phyloP scores from a whole-genome alignment of 495 filamentous ascomycete genomes.

The Filosporella fistucella region DNA sequence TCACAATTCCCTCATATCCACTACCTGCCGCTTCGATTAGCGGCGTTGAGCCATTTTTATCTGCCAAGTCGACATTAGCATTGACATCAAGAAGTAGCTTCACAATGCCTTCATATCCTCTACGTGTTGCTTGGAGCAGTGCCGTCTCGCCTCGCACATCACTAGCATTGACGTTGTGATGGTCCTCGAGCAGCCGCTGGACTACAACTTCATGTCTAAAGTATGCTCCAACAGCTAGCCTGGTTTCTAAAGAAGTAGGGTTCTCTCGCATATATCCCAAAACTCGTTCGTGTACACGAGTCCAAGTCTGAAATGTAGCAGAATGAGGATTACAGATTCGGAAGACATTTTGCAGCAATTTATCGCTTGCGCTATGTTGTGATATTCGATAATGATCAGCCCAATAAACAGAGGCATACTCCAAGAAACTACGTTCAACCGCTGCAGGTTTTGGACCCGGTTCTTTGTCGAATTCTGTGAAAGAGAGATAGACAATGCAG shows the following conservation, averaged over 20 bases:
- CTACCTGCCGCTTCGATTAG: slow-evolving; percentile 21
- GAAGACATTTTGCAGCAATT: background rate
- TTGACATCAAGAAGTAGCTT: slow-evolving; percentile 3
- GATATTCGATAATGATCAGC: slow-evolving; percentile 19
- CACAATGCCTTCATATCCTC: background rate
- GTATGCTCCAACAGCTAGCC: background rate
- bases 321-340: background rate
- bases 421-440: slow-evolving; percentile 19
- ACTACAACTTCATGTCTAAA: slow-evolving; percentile 2
- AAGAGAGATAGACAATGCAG: slow-evolving; percentile 30
- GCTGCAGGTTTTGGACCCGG: background rate
- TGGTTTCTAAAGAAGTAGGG: background rate
- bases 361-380: background rate
- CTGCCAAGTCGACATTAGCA: slow-evolving; percentile 7
- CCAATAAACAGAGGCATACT: slow-evolving; percentile 32
- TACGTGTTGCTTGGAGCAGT: background rate
- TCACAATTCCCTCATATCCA: slow-evolving; percentile 26
- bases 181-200: slow-evolving; percentile 2
- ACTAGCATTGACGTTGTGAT: background rate
- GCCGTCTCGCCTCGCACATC: background rate
- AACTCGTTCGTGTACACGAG: background rate
- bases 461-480: slow-evolving; percentile 2
- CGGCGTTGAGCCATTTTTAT: slow-evolving; percentile 15
- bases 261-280: background rate
- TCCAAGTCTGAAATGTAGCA: background rate